Conservation (phyloP, 805 yeast species). For the Nakazawaea molendinolei region DNA sequence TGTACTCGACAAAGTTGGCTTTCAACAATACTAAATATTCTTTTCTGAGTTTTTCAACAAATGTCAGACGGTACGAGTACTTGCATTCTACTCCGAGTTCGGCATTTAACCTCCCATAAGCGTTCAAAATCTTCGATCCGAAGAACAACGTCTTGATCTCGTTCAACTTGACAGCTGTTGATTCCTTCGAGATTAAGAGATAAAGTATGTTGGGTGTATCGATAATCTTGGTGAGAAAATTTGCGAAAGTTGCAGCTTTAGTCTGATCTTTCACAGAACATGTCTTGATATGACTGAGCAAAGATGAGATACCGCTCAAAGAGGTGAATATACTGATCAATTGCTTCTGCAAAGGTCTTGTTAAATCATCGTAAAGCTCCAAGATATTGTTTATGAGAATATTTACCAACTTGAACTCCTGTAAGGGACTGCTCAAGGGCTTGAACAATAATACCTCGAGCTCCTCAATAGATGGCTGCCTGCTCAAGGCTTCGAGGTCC, state of each 20-base stretch:
- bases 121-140: constrained; percentile 9
- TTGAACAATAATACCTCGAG: constrained; percentile 1
- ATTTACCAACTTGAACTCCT: constrained; percentile 3
- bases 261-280: neutral
- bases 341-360: neutral
- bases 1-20: neutral
- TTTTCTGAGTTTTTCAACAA: neutral
- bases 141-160: constrained; percentile 8
- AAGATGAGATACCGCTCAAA: constrained; percentile 3
- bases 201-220: neutral
- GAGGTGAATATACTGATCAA: constrained; percentile 1
- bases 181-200: neutral
- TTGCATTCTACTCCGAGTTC: neutral
- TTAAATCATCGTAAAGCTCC: constrained; percentile 4
- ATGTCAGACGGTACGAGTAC: neutral
- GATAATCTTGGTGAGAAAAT: neutral
- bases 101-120: neutral
- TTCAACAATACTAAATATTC: constrained; percentile 1
- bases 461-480: constrained; percentile 3
- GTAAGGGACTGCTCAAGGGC: neutral
- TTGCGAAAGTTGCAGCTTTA: neutral
- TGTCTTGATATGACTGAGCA: neutral
- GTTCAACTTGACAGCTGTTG: constrained; percentile 1
- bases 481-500: constrained; percentile 1
- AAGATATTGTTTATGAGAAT: constrained; percentile 1